Percentiles rank a stretch among this genome's conserved stretches.
These are phyloP conservation scores for Apiospora pterosperma DNA, from an alignment of 2,329 filamentous ascomycete genomes.

Conservation along the genomic window DNA sequence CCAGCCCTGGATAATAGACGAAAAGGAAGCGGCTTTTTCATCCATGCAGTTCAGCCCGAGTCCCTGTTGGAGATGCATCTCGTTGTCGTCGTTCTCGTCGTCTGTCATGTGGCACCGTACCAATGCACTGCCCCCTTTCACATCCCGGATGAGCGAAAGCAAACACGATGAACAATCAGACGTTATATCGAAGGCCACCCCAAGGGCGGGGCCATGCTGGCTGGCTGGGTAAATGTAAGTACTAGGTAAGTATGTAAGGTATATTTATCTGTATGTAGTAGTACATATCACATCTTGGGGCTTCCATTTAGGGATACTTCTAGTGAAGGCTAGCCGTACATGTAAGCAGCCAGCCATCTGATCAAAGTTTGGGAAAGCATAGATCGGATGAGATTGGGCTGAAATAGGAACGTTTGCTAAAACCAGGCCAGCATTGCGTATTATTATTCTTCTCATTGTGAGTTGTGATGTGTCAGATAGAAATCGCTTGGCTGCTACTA, in stretches of 20 bases:
- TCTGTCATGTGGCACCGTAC: not conserved
- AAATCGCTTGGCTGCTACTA: not conserved
- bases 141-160: not conserved
- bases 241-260: no score
- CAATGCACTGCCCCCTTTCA: not conserved
- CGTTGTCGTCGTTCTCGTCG: not conserved
- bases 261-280: no score
- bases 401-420: not conserved
- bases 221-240: no score
- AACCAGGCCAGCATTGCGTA: not conserved
- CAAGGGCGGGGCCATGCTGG: not conserved
- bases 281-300: no score
- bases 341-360: not conserved
- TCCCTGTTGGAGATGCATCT: not conserved
- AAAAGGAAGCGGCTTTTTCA: not conserved
- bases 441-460: not conserved
- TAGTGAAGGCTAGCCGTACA: not conserved
- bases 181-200: not conserved
- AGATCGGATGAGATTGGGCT: not conserved
- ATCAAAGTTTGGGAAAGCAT: not conserved
- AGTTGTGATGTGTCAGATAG: not conserved
- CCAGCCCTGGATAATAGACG: not conserved
- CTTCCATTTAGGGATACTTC: not conserved
- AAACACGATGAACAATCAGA: not conserved
- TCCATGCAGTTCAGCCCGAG: not conserved